Evolutionary conservation across 2,329 filamentous ascomycete genomes (phyloP).

Genomic region (Neoarthrinium moseri): DNA sequence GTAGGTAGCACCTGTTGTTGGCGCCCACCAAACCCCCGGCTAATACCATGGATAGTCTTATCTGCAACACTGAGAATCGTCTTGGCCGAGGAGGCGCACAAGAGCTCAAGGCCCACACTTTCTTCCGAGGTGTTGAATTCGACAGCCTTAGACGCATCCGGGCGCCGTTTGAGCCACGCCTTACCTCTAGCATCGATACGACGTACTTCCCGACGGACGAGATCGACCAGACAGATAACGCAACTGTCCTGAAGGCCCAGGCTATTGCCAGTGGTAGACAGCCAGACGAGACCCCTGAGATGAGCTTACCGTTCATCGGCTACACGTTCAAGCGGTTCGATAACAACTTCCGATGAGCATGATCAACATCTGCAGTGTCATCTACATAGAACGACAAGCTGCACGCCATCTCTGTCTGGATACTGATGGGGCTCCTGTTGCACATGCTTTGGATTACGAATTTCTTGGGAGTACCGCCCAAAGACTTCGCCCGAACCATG

Average conservation of each 20-base stretch:
- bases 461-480: background rate
- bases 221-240: conserved; percentile 94
- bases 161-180: conserved; percentile 91
- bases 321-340: conserved; percentile 98
- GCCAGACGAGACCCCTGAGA: conserved; percentile 81
- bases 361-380: no score
- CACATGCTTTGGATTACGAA: background rate
- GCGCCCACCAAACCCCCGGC: background rate
- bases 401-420: background rate
- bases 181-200: conserved; percentile 91
- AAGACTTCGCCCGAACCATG: background rate
- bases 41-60: conserved; percentile 60
- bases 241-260: conserved; percentile 81
- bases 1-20: conserved; percentile 47
- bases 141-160: conserved; percentile 89
- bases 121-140: conserved; percentile 97
- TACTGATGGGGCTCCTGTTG: background rate
- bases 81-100: conserved; percentile 83
- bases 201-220: conserved; percentile 99
- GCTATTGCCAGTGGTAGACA: conserved; percentile 66
- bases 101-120: conserved; percentile 90
- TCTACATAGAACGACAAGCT: no score
- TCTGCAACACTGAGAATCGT: conserved; percentile 91
- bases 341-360: conserved; percentile 60
- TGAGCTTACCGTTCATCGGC: conserved; percentile 93